Evolutionary conservation across 345 rosid species (phyloP), one percentile per base, ranked within the genome.

Genomic region (Eucalyptus curtisii): DNA sequence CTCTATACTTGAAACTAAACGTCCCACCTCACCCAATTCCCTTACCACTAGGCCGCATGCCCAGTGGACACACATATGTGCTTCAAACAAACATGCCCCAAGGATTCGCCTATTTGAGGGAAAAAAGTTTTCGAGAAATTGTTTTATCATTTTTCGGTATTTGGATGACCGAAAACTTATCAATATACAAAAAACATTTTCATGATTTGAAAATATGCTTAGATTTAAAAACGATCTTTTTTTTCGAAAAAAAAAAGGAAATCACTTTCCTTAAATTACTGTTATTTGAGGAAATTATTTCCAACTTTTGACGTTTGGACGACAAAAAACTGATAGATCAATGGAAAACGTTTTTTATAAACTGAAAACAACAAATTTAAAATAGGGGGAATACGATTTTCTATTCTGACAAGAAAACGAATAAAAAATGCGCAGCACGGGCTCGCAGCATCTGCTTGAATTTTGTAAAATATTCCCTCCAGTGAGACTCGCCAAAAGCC

Each of bases 401-500:
- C 31, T 11, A 5, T 59, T 5, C 31, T 59, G 66, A 59, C 14
- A 27, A 59, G 31, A 27, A 59, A 13, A 52, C 8, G 10, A 52
- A 52, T 52, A 52, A 52, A 52, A 52, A 52, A 52, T 52, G 57
- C 57, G 4, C 66, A 59, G 15, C 66, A 59, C 31, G 25, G 25
- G 57, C 25, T 66, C 76, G 17, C 76, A 4, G 42, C 12, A 68
- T 68, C 24, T 8, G 42, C 45, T 10, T 20, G 45, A 71, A 71
- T 71, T 87, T 64, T 17, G 81, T 49, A 87, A 87, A 87, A 30
- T 40, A 44, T 87, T 64, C 82, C 84, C 89, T 49, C 85, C 64
- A 50, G 30, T 1, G 59, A 31, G 59, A 31, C 42, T 68, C 11
- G 88, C 68, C n/a, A 50, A 53, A 53, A 25, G 66, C 76, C 61